Base-by-base conservation (phyloP, 306 rosid genomes). In the Lablab purpureus region DNA sequence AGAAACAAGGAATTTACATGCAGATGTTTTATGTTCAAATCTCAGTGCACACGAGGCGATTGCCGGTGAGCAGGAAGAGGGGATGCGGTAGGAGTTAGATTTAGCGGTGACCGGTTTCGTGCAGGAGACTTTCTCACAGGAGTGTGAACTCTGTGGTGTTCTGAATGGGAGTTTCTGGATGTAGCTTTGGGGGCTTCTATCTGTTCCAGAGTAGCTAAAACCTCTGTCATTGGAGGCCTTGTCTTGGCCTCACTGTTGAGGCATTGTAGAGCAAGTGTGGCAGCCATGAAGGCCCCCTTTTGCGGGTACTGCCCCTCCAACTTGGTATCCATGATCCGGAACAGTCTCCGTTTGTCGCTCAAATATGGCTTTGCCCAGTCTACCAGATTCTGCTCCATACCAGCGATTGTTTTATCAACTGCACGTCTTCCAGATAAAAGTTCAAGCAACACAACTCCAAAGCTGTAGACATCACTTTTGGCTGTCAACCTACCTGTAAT, bases 301-400 rank as follows among this genome's bases (percentile, higher is more conserved):
- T 90, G 91, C 0, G 98, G 97, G 71, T 95, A 95, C 59, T 89
- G 97, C 10, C 99, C 99, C 66, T 90, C 99, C 76, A 95, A 55
- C 67, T 92, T 89, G 47, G 98, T 90, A 78, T 95, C 98, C 99
- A 95, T 95, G 5, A 95, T 95, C 78, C 99, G 84, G 76, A 93
- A 91, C 58, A 91, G 71, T 80, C 84, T 93, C 67, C 98, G 49
- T 62, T 84, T 92, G 47, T 95, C 99, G 5, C 89, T 80, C 43
- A 95, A 74, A 76, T 92, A 95, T 27, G 96, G 99, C 45, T 36
- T 91, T 34, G 97, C 94, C 99, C 99, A 90, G 10, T 95, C 94
- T 14, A 95, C 99, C 49, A 95, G 85, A 70, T 90, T 87, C 77
- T 90, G 97, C 67, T 95, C 99, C 40, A 83, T 36, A 4, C 87